These are phyloP conservation scores for Waitea zeae DNA, from an alignment of 1,284 basidiomycete species.

Conservation along the genomic window DNA sequence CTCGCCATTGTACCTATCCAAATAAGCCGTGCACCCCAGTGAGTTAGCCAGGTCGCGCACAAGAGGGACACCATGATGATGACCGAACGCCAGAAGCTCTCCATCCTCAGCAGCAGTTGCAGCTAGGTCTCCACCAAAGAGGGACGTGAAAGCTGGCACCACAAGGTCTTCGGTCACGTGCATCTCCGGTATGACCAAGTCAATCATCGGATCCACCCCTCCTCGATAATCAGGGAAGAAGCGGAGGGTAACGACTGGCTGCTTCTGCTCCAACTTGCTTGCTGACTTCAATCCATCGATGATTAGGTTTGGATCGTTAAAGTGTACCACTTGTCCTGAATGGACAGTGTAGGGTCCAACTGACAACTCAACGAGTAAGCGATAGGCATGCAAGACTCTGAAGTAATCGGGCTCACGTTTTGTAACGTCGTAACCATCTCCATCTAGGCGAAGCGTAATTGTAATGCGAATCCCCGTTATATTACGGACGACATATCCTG, in stretches of 20 bases:
- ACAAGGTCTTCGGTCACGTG: conserved; percentile 27
- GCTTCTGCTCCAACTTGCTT: conserved; percentile 25
- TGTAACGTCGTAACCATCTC: conserved; percentile 73
- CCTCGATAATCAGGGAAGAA: conserved; percentile 41
- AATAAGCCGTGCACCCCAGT: conserved; percentile 43
- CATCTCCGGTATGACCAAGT: too few relatives aligned
- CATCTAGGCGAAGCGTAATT: conserved; percentile 64
- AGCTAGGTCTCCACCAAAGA: conserved; percentile 53
- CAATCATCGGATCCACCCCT: conserved; percentile 25
- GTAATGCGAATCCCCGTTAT: conserved; percentile 61
- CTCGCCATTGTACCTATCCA: conserved; percentile 24
- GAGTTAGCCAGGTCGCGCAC: conserved; percentile 29
- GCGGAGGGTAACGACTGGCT: too few relatives aligned
- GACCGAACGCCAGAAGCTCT: conserved; percentile 24
- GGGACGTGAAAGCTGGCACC: conserved; percentile 39
- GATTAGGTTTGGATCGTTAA: conserved; percentile 55
- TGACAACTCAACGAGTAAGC: conserved; percentile 14
- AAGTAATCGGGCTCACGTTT: conserved; percentile 60
- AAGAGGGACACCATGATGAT: conserved; percentile 30
- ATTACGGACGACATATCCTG: conserved; percentile 61
- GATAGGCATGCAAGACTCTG: conserved; percentile 2
- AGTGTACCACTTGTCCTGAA: conserved; percentile 64
- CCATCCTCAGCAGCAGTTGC: conserved; percentile 9
- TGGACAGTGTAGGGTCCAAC: conserved; percentile 74
- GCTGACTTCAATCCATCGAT: conserved; percentile 11